Conservation (phyloP, 176 grass and related monocot species). For the Saccharum spontaneum region DNA sequence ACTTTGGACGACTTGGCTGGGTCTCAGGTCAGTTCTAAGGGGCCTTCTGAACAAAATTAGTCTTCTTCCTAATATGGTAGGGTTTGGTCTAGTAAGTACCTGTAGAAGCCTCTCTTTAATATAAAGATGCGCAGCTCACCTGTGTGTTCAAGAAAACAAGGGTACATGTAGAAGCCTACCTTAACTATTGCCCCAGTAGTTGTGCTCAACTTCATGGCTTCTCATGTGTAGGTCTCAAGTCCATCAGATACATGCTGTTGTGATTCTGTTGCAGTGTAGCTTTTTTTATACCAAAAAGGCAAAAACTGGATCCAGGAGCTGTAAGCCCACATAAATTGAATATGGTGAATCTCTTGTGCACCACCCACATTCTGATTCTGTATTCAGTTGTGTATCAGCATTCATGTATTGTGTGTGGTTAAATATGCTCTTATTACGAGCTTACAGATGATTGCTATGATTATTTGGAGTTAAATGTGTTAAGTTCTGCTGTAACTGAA, state of each 20-base stretch:
- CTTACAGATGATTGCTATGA: not conserved
- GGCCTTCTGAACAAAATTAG: constrained; percentile 33
- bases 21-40: constrained; percentile 33
- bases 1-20: constrained; percentile 78
- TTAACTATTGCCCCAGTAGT: not conserved
- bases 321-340: constrained; percentile 9
- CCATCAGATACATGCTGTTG: not conserved
- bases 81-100: not conserved
- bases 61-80: not conserved
- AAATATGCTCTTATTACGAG: not conserved
- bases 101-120: not conserved
- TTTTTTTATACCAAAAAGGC: not conserved
- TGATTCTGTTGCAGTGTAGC: not conserved
- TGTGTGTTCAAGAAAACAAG: not conserved
- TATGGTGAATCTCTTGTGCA: constrained; percentile 5
- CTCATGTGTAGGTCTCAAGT: not conserved
- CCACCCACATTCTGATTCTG: not conserved
- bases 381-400: not conserved
- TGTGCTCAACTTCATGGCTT: constrained; percentile 6
- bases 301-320: not conserved
- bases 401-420: not conserved
- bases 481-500: not conserved
- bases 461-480: not conserved
- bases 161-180: not conserved
- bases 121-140: not conserved